These are phyloP conservation scores for Microglena sp. DNA, from an alignment of 139 green algal genomes.

Conservation along the genomic window DNA sequence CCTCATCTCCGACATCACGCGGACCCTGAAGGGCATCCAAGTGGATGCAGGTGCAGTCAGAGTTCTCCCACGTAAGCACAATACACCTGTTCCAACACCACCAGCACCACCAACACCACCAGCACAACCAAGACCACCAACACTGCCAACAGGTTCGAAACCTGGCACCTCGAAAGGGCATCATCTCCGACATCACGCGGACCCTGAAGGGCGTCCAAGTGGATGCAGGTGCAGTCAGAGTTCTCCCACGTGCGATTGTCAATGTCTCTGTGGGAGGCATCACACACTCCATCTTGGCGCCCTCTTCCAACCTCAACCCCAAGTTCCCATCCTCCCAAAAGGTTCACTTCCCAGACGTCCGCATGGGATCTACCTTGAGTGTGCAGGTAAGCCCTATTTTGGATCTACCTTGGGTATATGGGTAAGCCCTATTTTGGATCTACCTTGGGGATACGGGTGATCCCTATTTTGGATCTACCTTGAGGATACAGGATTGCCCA, in stretches of 20 bases:
- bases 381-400: constrained; percentile 13
- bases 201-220: constrained; percentile 8
- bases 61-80: not conserved
- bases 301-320: constrained; percentile 2
- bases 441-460: too few relatives aligned
- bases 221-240: not conserved
- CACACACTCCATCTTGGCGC: not conserved
- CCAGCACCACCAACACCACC: too few relatives aligned
- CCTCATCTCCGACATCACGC: constrained; percentile 11
- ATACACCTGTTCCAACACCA: too few relatives aligned
- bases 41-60: not conserved
- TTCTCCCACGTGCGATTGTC: constrained; percentile 14
- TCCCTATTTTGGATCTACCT: too few relatives aligned
- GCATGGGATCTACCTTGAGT: constrained; percentile 20
- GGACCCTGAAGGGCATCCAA: constrained; percentile 9
- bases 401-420: too few relatives aligned
- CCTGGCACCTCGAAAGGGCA: constrained; percentile 17
- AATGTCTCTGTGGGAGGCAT: constrained; percentile 2
- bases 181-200: constrained; percentile 12
- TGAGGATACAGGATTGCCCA: too few relatives aligned
- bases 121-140: too few relatives aligned
- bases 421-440: too few relatives aligned
- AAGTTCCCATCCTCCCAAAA: constrained; percentile 5
- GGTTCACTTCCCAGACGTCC: constrained; percentile 30
- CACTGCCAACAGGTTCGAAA: constrained; percentile 20